Base-by-base conservation (phyloP, 2,329 filamentous ascomycete genomes). In the Dactylonectria macrodidyma region DNA sequence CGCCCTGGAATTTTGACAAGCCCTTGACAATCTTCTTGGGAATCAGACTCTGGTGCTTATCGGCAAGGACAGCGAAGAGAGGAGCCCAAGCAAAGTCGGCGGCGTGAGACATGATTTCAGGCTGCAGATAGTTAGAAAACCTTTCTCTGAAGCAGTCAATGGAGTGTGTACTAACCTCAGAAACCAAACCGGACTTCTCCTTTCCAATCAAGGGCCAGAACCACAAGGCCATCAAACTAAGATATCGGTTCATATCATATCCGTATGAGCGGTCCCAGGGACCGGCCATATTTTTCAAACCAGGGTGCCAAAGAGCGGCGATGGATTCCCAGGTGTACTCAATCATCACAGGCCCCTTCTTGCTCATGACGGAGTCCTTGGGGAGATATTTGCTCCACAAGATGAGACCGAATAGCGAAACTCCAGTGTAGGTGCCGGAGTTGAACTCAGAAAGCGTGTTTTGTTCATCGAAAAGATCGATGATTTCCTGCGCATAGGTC, bases 181-280 rank as follows among this genome's bases (percentile, higher is more conserved):
- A 64, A 30, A 79, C 78, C 1, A 83, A 64, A 0, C 80, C 81
- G 0, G 80, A 79, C 16, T 78, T 76, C 30, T 84, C 80, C 59
- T 88, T 86, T 9, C 88, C 88, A 5, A 88, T 80, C 4, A 90
- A 66, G 0, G 86, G 84, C 89, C 89, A 91, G 68, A 91, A 83
- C 78, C 88, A 88, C 14, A 88, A 76, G 0, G 86, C 86, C 76
- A 91, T 84, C 56, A 91, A 82, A 59, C 86, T 86, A 4, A 90
- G 76, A 71, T 91, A 91, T 7, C 84, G 80, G 62, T 89, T 90
- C 89, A 91, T 90, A 67, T 91, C 89, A 65, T 86, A 91, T 0
- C 89, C 89, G 68, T 91, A 91, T 0, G 85, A 82, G 0, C 90
- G 85, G 76, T 91, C 90, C 89, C 89, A 91, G 0, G 90, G 90